Conservation (phyloP, 331 rosid species). For the Malus hybrid region DNA sequence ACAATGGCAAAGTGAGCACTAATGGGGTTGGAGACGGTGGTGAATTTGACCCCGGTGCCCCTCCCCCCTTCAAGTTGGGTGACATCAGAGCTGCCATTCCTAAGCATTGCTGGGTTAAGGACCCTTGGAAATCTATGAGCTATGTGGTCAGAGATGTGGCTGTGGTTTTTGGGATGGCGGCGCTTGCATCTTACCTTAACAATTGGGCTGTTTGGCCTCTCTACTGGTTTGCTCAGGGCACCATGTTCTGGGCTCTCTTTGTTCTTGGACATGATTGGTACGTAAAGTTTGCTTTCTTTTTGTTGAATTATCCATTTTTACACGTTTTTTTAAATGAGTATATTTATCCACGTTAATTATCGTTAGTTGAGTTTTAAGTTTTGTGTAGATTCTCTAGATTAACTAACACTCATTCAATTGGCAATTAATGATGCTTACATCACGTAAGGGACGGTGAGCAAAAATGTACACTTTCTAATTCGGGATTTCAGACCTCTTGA, state of each 20-base stretch:
- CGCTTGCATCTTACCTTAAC: conserved; percentile 35
- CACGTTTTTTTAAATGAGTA: not conserved
- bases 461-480: too few species aligned
- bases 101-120: conserved; percentile 44
- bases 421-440: not conserved
- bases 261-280: conserved; percentile 60
- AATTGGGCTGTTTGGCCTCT: conserved; percentile 50
- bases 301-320: not conserved
- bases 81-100: conserved; percentile 47
- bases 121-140: conserved; percentile 49
- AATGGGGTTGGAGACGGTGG: conserved; percentile 12
- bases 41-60: conserved; percentile 29
- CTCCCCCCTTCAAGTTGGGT: conserved; percentile 37
- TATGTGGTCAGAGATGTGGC: conserved; percentile 44
- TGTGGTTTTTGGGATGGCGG: conserved; percentile 43
- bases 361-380: too few species aligned
- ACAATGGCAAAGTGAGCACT: conserved; percentile 6
- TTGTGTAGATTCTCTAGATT: not conserved
- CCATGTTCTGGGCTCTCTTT: conserved; percentile 60
- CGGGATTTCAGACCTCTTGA: not conserved
- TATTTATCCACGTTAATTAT: not conserved
- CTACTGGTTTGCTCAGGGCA: conserved; percentile 50
- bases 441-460: too few species aligned
- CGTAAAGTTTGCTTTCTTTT: not conserved
- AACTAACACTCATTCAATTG: not conserved